A percentile compares a stretch with the other conserved stretches of the same genome.
Evolutionary conservation across 2,329 filamentous ascomycete genomes (phyloP).

Genomic region (Huntiella decipiens): DNA sequence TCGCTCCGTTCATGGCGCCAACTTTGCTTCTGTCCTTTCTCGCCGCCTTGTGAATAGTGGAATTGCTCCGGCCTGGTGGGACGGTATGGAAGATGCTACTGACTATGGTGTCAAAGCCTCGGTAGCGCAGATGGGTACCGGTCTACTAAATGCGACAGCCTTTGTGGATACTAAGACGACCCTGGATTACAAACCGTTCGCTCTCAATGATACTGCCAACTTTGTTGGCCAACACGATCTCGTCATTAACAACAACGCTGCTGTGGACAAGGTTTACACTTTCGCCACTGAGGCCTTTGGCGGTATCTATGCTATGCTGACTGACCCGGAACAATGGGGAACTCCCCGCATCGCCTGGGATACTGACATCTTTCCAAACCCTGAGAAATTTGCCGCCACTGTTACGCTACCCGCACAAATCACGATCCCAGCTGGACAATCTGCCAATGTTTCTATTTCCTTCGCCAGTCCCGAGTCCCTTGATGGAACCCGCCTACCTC

Average conservation of each 20-base stretch:
- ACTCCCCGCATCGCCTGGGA: neutral
- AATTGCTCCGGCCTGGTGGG: neutral
- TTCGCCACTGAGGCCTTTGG: constrained; percentile 23
- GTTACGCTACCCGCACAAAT: constrained; percentile 8
- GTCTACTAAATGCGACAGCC: constrained; percentile 27
- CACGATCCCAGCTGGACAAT: constrained; percentile 12
- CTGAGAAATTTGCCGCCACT: constrained; percentile 1
- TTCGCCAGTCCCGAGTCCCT: neutral
- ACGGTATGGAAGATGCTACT: neutral
- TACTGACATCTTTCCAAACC: constrained; percentile 2
- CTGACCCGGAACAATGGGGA: neutral
- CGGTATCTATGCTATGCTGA: constrained; percentile 20
- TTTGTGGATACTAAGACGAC: constrained; percentile 23
- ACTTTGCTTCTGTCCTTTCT: constrained; percentile 1
- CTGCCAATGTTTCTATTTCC: neutral
- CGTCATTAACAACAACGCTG: constrained; percentile 26
- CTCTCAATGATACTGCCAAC: constrained; percentile 29
- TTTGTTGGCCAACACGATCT: constrained; percentile 20
- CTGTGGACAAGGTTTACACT: constrained; percentile 22
- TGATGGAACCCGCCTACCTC: constrained; percentile 16
- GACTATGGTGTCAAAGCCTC: constrained; percentile 16
- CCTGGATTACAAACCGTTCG: constrained; percentile 24
- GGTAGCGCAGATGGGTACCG: constrained; percentile 27
- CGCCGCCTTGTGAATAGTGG: neutral
- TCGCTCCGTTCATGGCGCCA: constrained; percentile 19